Conservation (phyloP, 345 rosid species). For the Acer saccharum region DNA sequence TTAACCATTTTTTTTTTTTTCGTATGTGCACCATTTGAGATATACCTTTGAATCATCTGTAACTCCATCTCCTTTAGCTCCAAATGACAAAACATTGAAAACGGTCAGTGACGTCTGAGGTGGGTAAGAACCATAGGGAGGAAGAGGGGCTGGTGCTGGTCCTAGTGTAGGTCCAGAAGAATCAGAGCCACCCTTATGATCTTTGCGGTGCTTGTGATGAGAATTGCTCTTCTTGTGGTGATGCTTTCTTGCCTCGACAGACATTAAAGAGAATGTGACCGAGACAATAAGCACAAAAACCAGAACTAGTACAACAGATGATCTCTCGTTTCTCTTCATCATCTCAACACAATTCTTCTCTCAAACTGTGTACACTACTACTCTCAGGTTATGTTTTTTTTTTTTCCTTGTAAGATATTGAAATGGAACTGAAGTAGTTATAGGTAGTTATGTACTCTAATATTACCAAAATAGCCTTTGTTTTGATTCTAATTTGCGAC, state of each 20-base stretch:
- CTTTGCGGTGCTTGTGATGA: conserved; percentile 37
- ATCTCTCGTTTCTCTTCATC: conserved; percentile 35
- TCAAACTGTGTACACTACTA: not conserved
- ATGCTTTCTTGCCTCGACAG: conserved; percentile 52
- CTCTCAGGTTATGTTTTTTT: conserved; percentile 8
- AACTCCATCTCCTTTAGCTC: conserved; percentile 59
- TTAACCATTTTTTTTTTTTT: not conserved
- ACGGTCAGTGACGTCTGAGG: conserved; percentile 20
- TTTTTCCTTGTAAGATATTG: not conserved
- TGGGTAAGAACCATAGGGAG: conserved; percentile 22
- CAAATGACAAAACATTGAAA: conserved; percentile 53
- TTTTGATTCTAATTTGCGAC: conserved; percentile 11
- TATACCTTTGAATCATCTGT: conserved; percentile 63
- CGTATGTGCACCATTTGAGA: not conserved
- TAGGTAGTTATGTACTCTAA: conserved; percentile 32
- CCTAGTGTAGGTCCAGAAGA: conserved; percentile 8
- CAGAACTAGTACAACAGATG: conserved; percentile 23
- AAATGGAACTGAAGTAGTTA: conserved; percentile 29
- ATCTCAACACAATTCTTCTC: conserved; percentile 12
- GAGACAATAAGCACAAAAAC: conserved; percentile 19
- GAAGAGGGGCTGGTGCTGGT: conserved; percentile 41
- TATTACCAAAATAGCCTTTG: conserved; percentile 15
- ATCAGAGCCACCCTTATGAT: conserved; percentile 19
- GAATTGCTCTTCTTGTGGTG: conserved; percentile 32
- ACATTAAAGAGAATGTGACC: conserved; percentile 24